Evolutionary conservation across 495 filamentous ascomycete species (phyloP), one percentile per base, ranked within the genome.

Genomic region (Podospora comata): DNA sequence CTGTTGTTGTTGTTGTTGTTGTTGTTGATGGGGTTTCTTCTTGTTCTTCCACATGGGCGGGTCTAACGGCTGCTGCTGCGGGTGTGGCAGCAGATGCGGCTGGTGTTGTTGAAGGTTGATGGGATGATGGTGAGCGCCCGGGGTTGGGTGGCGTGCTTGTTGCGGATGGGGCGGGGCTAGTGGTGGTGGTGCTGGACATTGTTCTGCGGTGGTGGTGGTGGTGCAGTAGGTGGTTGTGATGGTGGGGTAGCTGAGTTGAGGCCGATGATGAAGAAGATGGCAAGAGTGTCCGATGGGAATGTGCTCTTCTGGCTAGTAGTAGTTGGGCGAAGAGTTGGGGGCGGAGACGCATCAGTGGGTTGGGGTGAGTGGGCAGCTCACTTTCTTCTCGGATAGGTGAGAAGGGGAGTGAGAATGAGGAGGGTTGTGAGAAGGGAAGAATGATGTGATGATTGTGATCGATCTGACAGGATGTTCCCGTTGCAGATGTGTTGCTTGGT

Each of bases 61-160:
- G 9, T 48, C 39, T 48, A 48, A 48, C 13, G 39, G 39, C 39
- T 48, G 39, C 39, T 3, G 39, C 0, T 9, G 39, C 2, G 9
- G 39, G 2, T 9, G 39, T 13, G 39, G 39, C 7, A 2, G 39
- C 15, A 11, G 39, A 16, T 48, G 39, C 39, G 39, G 39, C 39
- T 5, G 39, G 1, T 58, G 55, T 6, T 20, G 7, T 15, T 39
- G 53, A 11, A n/a, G 48, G 3, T 59, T 66, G 55, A 9, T 34
- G 27, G 19, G 58, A 5, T 34, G 72, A 76, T 76, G 72, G 67
- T 70, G 74, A 63, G 69, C 16, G 70, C 30, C 69, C 70, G 69
- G 74, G 72, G 72, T 11, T 20, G 27, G 67, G 68, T 76, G 74
- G 65, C 74, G 74, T 76, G 74, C 74, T 76, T 58, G 70, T 76